phyloP scores from a whole-genome alignment of 768 basidiomycete species.

The Candolleomyces efflorescens region DNA sequence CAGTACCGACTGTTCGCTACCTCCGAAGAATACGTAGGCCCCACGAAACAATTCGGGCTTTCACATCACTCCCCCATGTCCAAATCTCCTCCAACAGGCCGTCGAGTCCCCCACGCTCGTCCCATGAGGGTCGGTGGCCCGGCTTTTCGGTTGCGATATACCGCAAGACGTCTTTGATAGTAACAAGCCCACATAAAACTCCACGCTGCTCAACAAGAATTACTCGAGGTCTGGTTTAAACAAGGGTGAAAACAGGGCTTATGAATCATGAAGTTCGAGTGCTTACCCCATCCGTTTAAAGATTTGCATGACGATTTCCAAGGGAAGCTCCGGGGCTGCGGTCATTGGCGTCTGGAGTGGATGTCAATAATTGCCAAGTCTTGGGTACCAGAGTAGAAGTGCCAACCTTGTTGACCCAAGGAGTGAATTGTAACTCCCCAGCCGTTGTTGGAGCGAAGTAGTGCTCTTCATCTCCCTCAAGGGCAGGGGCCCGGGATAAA shows the following conservation, averaged over 20 bases:
- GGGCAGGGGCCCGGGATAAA: constrained; percentile 33
- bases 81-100: constrained; percentile 59
- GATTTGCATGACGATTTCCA: constrained; percentile 96
- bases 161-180: constrained; percentile 92
- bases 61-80: constrained; percentile 43
- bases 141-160: constrained; percentile 68
- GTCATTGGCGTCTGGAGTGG: constrained; percentile 81
- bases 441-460: constrained; percentile 58
- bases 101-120: constrained; percentile 61
- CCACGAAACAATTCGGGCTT: constrained; percentile 34
- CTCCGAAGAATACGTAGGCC: constrained; percentile 32
- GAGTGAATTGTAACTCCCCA: constrained; percentile 66
- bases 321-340: constrained; percentile 84
- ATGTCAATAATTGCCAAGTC: not conserved
- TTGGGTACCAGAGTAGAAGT: constrained; percentile 8
- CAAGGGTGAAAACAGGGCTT: constrained; percentile 4
- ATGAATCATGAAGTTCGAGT: constrained; percentile 2
- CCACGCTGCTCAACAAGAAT: constrained; percentile 92
- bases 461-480: constrained; percentile 59
- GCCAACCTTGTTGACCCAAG: constrained; percentile 91
- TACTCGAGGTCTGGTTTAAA: constrained; percentile 73
- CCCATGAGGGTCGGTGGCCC: constrained; percentile 51
- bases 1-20: constrained; percentile 14
- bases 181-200: constrained; percentile 77
- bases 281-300: constrained; percentile 97